These are phyloP conservation scores for Trichophyton simii DNA, from an alignment of 2,329 filamentous ascomycete species.

Conservation along the genomic window DNA sequence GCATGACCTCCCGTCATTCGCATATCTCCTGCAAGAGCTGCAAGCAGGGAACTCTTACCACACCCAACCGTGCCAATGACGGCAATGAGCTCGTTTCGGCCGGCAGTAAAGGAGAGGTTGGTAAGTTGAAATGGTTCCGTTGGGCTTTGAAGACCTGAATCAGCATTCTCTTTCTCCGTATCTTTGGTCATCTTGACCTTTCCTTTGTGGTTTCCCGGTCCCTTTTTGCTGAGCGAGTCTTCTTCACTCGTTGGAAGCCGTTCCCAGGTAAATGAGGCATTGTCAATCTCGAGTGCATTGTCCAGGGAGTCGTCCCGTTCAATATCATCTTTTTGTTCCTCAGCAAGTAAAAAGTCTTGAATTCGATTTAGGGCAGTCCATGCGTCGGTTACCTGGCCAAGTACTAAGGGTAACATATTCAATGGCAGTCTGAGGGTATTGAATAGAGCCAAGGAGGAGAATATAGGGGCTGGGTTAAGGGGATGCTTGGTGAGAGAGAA, in stretches of 20 bases:
- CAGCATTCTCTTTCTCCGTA: constrained; percentile 6
- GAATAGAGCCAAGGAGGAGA: constrained; percentile 88
- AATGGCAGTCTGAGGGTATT: constrained; percentile 82
- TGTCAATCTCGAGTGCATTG: constrained; percentile 52
- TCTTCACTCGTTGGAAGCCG: constrained; percentile 19
- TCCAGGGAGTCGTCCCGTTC: constrained; percentile 41
- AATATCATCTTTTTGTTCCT: constrained; percentile 68
- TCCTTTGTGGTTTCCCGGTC: not conserved
- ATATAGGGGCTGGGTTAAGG: constrained; percentile 64
- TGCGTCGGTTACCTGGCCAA: constrained; percentile 82
- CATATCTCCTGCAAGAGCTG: constrained; percentile 89
- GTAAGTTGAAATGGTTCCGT: constrained; percentile 31
- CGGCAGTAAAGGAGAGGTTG: constrained; percentile 25
- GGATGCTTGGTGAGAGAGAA: constrained; percentile 51
- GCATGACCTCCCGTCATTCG: constrained; percentile 64
- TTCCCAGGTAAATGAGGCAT: constrained; percentile 85
- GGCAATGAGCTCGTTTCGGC: constrained; percentile 29
- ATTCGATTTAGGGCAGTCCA: constrained; percentile 75
- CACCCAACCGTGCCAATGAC: constrained; percentile 43
- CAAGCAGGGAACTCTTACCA: constrained; percentile 85
- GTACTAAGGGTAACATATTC: constrained; percentile 74
- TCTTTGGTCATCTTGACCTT: not conserved
- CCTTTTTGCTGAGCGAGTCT: constrained; percentile 13
- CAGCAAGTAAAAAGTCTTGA: constrained; percentile 73
- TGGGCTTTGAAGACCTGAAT: constrained; percentile 16